A percentile compares a stretch with the other conserved stretches of the same genome.
These are phyloP conservation scores for Copromyces sp. DNA, from an alignment of 495 filamentous ascomycete species.

Conservation along the genomic window DNA sequence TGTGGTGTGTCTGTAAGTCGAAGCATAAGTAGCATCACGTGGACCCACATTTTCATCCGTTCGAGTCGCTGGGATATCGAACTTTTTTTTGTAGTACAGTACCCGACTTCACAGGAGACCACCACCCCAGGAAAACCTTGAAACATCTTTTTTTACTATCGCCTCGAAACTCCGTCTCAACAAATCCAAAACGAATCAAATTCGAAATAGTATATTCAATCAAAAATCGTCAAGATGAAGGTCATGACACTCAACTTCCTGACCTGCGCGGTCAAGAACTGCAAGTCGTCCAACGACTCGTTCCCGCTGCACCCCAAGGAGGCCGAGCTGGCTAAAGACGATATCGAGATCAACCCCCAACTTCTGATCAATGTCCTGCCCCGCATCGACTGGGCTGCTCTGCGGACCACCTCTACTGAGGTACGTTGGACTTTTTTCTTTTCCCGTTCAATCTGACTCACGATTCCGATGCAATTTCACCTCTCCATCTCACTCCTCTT, in stretches of 20 bases:
- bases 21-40: neutral
- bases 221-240: constrained; percentile 56
- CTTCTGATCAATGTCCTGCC: constrained; percentile 77
- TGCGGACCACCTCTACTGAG: constrained; percentile 66
- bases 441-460: constrained; percentile 1
- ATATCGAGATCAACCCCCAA: constrained; percentile 64
- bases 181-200: neutral
- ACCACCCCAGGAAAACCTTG: neutral
- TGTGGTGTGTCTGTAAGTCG: neutral
- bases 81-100: neutral
- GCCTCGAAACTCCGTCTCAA: neutral
- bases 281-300: constrained; percentile 64
- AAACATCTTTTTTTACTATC: neutral
- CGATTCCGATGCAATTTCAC: neutral
- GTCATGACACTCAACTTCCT: constrained; percentile 94
- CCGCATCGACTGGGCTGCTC: constrained; percentile 77
- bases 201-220: neutral
- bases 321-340: constrained; percentile 75
- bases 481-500: constrained; percentile 1
- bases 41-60: neutral
- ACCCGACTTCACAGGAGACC: neutral
- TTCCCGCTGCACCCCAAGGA: constrained; percentile 89
- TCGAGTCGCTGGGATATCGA: neutral
- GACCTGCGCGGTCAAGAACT: constrained; percentile 88
- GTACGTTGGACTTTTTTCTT: constrained; percentile 36